Evolutionary conservation across 768 basidiomycete genomes (phyloP), one percentile per base, ranked within the genome.

Genomic region (Hypsizygus marmoreus): DNA sequence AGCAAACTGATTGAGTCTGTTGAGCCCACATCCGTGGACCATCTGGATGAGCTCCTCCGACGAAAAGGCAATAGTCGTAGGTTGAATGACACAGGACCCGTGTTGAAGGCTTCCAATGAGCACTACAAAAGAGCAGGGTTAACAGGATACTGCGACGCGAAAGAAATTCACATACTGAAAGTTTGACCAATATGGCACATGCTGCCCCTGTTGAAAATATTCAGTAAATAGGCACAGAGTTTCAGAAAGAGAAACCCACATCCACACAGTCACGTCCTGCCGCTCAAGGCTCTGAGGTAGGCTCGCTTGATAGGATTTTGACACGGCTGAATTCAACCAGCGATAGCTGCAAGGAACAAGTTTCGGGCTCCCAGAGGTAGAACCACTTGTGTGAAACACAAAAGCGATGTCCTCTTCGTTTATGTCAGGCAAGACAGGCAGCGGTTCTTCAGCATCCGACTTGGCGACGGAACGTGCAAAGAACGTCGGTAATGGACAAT

Each of bases 181-280:
- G 75, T 80, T 63, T 89, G 86, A 22, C 69, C 88, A 50, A 89
- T 90, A 64, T 89, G 88, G 58, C 83, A 88, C 85, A 90, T 85
- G 71, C 84, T 86, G 41, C 88, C 86, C 73, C 86, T 88, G 66
- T 37, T 56, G 47, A 45, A 60, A 50, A 41, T 42, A 12, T 30
- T 49, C 40, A 45, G 35, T n/a, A n/a, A 35, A 42, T 16, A 16
- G 1, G 22, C 2, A 16, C 34, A n/a, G 19, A 9, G 8, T 36
- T 11, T n/a, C 11, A 14, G 19, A 16, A 13, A 29, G 30, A 59
- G 48, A 22, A 51, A 48, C 55, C 60, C 51, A 87, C 87, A 89
- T 84, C 79, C 80, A 86, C 6, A 78, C 75, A 14, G 80, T 78
- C 50, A 90, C 82, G 56, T 90, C 88, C 60, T 80, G 82, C 25